Evolutionary conservation across 805 yeast species (phyloP).

Genomic region (Candida mattraensis): DNA sequence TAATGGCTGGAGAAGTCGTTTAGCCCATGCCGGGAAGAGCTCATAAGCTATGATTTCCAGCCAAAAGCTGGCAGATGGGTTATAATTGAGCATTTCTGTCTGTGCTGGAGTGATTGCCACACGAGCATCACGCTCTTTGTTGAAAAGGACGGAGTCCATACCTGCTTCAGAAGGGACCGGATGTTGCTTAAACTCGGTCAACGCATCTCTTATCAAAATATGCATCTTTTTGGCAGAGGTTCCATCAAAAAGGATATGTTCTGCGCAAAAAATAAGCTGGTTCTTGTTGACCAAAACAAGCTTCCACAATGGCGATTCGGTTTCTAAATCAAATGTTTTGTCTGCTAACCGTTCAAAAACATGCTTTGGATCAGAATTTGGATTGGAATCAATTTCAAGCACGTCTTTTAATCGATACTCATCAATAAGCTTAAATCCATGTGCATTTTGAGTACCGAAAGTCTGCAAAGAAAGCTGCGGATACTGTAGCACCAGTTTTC

Average conservation of each 20-base stretch:
- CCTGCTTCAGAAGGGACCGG: not conserved
- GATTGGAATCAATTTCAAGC: slow-evolving; percentile 17
- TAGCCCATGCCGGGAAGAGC: slow-evolving; percentile 4
- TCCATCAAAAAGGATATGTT: slow-evolving; percentile 38
- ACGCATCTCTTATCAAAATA: slow-evolving; percentile 18
- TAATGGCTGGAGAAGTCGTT: slow-evolving; percentile 1
- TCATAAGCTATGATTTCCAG: not conserved
- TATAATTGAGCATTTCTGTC: slow-evolving; percentile 11
- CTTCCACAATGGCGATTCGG: slow-evolving; percentile 24
- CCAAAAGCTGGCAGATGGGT: slow-evolving; percentile 1
- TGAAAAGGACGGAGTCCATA: slow-evolving; percentile 4
- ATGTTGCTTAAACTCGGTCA: slow-evolving; percentile 18
- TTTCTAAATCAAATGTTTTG: slow-evolving; percentile 4
- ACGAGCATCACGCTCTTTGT: not conserved
- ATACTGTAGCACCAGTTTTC: slow-evolving; percentile 15
- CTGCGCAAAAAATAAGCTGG: slow-evolving; percentile 25
- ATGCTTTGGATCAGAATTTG: slow-evolving; percentile 2
- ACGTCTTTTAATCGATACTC: slow-evolving; percentile 17
- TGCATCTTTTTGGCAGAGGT: slow-evolving; percentile 33
- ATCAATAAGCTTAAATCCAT: slow-evolving; percentile 5
- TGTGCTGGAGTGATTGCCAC: slow-evolving; percentile 3
- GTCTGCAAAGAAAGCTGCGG: slow-evolving; percentile 22
- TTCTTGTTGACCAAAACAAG: slow-evolving; percentile 16
- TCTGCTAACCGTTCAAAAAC: slow-evolving; percentile 7
- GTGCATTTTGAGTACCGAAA: not conserved